Conservation (phyloP, 2,329 filamentous ascomycete species). For the Colletotrichum orchidophilum region DNA sequence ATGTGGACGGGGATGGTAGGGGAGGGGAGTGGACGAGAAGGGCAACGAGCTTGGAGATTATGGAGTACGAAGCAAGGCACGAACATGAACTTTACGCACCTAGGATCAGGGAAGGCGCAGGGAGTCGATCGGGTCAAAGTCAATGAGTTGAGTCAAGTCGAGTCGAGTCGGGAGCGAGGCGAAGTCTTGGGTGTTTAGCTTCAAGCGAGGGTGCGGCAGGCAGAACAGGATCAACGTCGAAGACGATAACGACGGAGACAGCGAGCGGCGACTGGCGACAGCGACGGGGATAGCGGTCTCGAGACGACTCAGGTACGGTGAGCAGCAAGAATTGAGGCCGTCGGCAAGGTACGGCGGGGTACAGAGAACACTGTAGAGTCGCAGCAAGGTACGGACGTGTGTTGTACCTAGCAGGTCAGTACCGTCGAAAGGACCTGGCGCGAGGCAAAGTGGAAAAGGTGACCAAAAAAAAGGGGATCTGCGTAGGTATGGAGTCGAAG, state of each 20-base stretch:
- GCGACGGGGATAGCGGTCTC: not conserved
- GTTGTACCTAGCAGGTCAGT: constrained; percentile 1
- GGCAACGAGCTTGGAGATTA: constrained; percentile 1
- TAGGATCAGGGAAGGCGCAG: constrained; percentile 11
- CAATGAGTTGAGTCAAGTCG: constrained; percentile 6
- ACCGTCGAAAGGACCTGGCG: not conserved
- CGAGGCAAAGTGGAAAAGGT: constrained; percentile 2
- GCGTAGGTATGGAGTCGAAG: constrained; percentile 11
- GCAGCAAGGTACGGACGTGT: not conserved
- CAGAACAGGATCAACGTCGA: not conserved
- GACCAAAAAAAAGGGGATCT: not conserved
- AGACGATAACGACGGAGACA: not conserved
- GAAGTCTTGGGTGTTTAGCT: not conserved
- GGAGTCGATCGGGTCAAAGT: constrained; percentile 13
- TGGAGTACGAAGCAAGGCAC: not conserved
- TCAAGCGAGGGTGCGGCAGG: not conserved
- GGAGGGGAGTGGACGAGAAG: constrained; percentile 11
- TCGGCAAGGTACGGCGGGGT: not conserved
- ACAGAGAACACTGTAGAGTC: not conserved
- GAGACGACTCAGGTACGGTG: constrained; percentile 17
- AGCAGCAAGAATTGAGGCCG: not conserved
- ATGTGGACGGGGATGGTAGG: constrained; percentile 20
- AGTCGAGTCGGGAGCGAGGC: constrained; percentile 1
- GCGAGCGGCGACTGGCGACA: not conserved
- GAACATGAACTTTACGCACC: constrained; percentile 23